Percentiles rank a stretch among this genome's conserved stretches.
Evolutionary conservation across 345 rosid genomes (phyloP).

Genomic region (Hirschfeldia incana): DNA sequence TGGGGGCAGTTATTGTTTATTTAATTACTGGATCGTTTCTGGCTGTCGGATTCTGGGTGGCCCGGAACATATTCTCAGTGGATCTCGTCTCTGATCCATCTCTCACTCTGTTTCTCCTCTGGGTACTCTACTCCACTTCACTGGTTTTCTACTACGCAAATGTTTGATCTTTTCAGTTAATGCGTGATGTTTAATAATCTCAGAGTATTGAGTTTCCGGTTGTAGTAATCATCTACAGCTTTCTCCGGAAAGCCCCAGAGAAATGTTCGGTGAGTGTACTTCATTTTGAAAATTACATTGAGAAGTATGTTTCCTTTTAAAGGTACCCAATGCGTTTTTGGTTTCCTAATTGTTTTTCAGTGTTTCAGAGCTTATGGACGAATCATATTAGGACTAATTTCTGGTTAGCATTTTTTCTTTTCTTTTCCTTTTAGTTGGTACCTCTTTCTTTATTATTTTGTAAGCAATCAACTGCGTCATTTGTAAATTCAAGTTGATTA

Average conservation of each 20-base stretch:
- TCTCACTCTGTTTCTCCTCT: conserved; percentile 57
- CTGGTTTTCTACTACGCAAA: neutral
- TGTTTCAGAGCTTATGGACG: conserved; percentile 60
- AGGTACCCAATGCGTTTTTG: neutral
- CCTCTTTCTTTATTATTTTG: neutral
- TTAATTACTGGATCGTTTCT: conserved; percentile 49
- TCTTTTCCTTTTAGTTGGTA: neutral
- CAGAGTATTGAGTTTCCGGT: conserved; percentile 55
- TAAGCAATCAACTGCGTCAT: neutral
- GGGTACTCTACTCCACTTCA: conserved; percentile 40
- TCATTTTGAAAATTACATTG: neutral
- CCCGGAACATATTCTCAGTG: conserved; percentile 45
- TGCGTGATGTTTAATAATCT: neutral
- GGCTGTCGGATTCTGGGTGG: conserved; percentile 52
- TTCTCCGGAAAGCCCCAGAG: conserved; percentile 51
- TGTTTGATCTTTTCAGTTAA: too few species aligned
- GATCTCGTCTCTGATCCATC: conserved; percentile 64
- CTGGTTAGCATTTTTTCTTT: conserved; percentile 54
- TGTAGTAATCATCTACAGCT: conserved; percentile 58
- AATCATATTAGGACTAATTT: conserved; percentile 61
- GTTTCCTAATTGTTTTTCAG: conserved; percentile 46
- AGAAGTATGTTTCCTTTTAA: neutral
- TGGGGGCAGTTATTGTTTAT: conserved; percentile 39
- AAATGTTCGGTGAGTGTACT: conserved; percentile 56
- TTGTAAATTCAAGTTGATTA: neutral